Conservation (phyloP, 2,329 filamentous ascomycete genomes). For the Aspergillus versicolor region DNA sequence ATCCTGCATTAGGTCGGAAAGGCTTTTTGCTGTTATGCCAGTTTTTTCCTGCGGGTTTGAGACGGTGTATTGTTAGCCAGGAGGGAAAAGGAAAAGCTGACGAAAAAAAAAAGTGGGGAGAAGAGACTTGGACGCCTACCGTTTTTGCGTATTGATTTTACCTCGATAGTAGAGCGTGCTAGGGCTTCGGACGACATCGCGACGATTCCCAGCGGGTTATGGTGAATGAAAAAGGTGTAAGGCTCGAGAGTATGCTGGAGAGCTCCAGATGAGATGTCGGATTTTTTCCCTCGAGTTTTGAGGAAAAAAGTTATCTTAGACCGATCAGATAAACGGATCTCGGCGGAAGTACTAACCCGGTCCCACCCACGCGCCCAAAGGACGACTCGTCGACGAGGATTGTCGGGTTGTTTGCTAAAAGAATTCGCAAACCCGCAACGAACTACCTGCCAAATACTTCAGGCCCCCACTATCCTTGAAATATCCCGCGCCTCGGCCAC, state of each 20-base stretch:
- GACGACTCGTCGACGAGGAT: constrained; percentile 16
- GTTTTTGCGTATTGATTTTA: constrained; percentile 76
- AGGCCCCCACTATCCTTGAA: constrained; percentile 14
- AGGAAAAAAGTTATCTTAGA: constrained; percentile 38
- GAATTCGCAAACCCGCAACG: constrained; percentile 13
- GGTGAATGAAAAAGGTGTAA: not conserved
- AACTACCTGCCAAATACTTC: constrained; percentile 13
- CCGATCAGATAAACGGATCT: constrained; percentile 46
- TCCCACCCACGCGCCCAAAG: constrained; percentile 7
- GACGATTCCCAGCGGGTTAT: not conserved
- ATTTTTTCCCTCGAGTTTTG: constrained; percentile 18
- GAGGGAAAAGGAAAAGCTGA: constrained; percentile 12
- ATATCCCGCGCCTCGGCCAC: constrained; percentile 19
- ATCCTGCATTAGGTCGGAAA: constrained; percentile 77
- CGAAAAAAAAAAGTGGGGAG: constrained; percentile 14
- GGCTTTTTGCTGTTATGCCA: constrained; percentile 84
- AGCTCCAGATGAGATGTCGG: constrained; percentile 1
- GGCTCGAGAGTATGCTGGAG: not conserved
- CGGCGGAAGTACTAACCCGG: constrained; percentile 27
- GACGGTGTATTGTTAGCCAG: constrained; percentile 19
- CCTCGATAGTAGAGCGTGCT: constrained; percentile 28
- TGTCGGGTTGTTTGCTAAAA: constrained; percentile 13
- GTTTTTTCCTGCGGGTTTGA: constrained; percentile 71
- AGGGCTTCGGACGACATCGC: constrained; percentile 48
- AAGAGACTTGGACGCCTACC: constrained; percentile 52